These are phyloP conservation scores for Harringtonia lauricola DNA, from an alignment of 2,329 filamentous ascomycete genomes.

Conservation along the genomic window DNA sequence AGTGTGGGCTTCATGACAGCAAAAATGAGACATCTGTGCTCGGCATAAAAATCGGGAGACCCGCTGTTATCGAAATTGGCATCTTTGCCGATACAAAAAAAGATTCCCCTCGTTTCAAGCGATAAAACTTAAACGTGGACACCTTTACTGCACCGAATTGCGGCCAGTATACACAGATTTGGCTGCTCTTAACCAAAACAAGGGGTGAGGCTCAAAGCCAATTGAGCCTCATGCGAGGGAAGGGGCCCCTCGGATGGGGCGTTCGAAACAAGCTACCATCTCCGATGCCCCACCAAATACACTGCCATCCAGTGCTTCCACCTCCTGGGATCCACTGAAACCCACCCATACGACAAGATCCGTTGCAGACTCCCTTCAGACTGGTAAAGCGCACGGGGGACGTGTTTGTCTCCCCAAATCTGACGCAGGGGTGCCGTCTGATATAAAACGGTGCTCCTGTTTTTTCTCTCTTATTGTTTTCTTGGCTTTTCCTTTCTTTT, in stretches of 20 bases:
- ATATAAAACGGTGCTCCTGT: background rate
- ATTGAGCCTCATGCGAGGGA: no score
- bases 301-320: background rate
- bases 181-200: no score
- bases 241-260: background rate
- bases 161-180: no score
- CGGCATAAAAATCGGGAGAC: no score
- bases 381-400: background rate
- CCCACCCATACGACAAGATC: conserved; percentile 3
- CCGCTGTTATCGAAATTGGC: no score
- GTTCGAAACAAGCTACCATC: conserved; percentile 1
- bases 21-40: no score
- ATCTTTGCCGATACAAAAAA: no score
- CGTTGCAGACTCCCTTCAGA: conserved; percentile 4
- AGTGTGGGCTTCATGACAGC: no score
- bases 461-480: background rate
- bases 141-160: no score
- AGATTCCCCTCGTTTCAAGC: no score
- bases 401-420: background rate
- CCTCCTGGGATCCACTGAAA: background rate
- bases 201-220: no score
- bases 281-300: background rate
- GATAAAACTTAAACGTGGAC: no score
- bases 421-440: background rate
- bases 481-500: background rate